Evolutionary conservation across 352 stramenopile genomes (phyloP), one percentile per base, ranked within the genome.

Genomic region (Pythium aquatile): DNA sequence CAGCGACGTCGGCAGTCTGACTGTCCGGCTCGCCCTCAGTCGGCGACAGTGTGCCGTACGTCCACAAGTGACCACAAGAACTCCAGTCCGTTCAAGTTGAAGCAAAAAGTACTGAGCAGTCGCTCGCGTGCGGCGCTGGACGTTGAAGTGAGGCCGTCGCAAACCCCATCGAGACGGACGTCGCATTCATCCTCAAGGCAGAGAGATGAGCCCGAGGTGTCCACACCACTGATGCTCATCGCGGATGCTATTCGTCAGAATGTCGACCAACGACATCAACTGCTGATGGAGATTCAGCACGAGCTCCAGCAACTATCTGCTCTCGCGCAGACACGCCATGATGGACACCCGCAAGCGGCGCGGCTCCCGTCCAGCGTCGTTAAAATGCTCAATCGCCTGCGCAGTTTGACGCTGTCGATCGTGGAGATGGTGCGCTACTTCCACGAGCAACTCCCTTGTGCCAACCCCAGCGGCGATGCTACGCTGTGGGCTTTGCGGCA

Each of bases 401-500:
- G 83, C 9, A 79, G 68, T 29, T 46, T 89, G 44, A 85, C 81
- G 32, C 75, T 92, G 28, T 76, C 76, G 14, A 73, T 90, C 20
- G 72, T 90, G 17, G 83, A 92, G 62, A 81, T 82, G 59, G 71
- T 88, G 30, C 64, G 78, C 49, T 88, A 88, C 32, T 77, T 89
- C 26, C 66, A 75, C 42, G 66, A 67, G 30, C 72, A 89, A 52
- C 33, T 79, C 11, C 39, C 64, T 0, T 29, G 35, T 1, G 47
- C 39, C 0, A 48, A 53, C 1, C 24, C 56, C 26, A 35, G 26
- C 51, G 57, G 58, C 3, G 40, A 66, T 13, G 49, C 32, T 3
- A 26, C 40, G 16, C 16, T 75, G 13, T 73, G 72, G 9, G 69
- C 72, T 20, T 49, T 85, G 6, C 69, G 78, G 40, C 63, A 73